Base-by-base conservation (phyloP, 305 asterid species). In the Fraxinus sp. region DNA sequence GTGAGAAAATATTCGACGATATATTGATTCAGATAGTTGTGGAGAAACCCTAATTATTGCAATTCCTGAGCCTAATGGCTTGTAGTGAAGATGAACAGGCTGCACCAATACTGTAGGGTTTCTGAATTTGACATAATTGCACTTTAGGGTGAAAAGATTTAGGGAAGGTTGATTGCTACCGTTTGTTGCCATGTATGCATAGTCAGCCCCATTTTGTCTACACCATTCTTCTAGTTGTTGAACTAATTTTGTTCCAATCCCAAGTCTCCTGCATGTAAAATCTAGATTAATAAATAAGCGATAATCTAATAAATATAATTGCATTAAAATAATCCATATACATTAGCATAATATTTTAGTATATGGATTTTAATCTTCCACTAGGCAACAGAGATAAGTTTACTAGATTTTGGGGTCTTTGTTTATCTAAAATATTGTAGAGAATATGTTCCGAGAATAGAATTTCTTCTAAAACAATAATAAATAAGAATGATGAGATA, bases 101-200 rank as follows among this genome's bases (percentile, higher is more conserved):
- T 94, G 98, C 3, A 93, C 98, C 10, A 94, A 36, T 35, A 94
- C 94, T 1, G 88, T 74, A 0, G 98, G 96, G 77, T 90, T 92
- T 66, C 97, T 88, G 62, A 94, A 94, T 79, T 92, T 93, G 3
- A 76, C 82, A 41, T 93, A 93, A 46, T 88, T 88, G 79, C 88
- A 91, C 79, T 89, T 94, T 10, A 70, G 36, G 4, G 90, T 93
- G 88, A 94, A 94, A 66, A 94, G 75, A 49, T 92, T 92, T 78
- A 94, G 37, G 6, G 96, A 93, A 37, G 98, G 88, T 72, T 84
- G 82, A 79, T 94, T 94, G 84, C 39, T 89, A 28, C 91, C 80
- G 55, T 93, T 97, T 0, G 98, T 93, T 32, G 98, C 98, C 97
- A 94, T 93, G 83, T 94, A 94, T 1, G 94, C 88, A 79, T 90